Base-by-base conservation (phyloP, 768 basidiomycete genomes). In the Mycena galopus region DNA sequence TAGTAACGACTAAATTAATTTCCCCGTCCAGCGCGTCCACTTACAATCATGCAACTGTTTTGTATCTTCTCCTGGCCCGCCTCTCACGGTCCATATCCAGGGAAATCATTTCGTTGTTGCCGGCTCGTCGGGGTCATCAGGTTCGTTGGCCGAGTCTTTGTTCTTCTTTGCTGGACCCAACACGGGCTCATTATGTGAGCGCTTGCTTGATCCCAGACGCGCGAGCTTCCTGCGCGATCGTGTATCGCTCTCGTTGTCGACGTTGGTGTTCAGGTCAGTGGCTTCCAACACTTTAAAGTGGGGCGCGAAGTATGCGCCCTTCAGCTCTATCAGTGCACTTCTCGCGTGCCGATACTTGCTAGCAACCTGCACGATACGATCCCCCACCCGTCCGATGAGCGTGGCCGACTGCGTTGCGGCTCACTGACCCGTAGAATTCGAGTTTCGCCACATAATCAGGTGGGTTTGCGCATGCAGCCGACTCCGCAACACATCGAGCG, bases 11-110 rank as follows among this genome's bases (percentile, higher is more conserved):
- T 7, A 7, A 6, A 6, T 7, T 12, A 12, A n/a, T n/a, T n/a
- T n/a, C n/a, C n/a, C n/a, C n/a, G n/a, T n/a, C n/a, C n/a, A n/a
- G n/a, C n/a, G n/a, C n/a, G n/a, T n/a, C n/a, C n/a, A n/a, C n/a
- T 57, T 55, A 73, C 67, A 55, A 4, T 73, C 72, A 42, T 69
- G 67, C 29, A 73, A n/a, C 25, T 47, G 47, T 14, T 21, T 19
- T 3, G 60, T 50, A 16, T 68, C 66, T 9, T 57, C 72, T 1
- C n/a, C 51, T 21, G 51, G 57, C 3, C 56, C 55, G 6, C 69
- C 63, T n/a, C 42, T 30, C 11, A 44, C 58, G 17, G 64, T 67
- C 72, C 72, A 73, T 3, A 73, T 69, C 72, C 72, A 73, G 21
- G 53, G 30, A 8, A 55, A 55, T 3, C 11, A 8, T 17, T 29